Evolutionary conservation across 148 eudicot species (phyloP).

Genomic region (Camellia lanceoleosa): DNA sequence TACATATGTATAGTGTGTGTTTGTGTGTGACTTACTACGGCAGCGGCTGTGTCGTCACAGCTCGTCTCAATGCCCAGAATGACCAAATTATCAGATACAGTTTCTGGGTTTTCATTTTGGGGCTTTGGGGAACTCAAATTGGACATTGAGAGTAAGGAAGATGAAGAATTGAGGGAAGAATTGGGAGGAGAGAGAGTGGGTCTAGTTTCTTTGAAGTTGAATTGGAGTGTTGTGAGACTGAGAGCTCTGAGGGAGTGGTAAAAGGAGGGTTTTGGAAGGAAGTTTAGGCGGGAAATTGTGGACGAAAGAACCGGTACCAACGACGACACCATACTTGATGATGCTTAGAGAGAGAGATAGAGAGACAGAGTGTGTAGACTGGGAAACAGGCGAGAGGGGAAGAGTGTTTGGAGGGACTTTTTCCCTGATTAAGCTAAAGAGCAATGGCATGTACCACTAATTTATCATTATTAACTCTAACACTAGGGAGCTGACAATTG

Average conservation of each 20-base stretch:
- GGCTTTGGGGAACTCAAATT: slow-evolving; percentile 27
- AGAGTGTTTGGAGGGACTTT: no score
- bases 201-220: slow-evolving; percentile 1
- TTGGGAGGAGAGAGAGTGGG: slow-evolving; percentile 6
- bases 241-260: slow-evolving; percentile 17
- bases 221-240: slow-evolving; percentile 2
- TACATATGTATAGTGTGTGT: neutral
- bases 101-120: slow-evolving; percentile 9
- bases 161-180: slow-evolving; percentile 18
- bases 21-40: slow-evolving; percentile 54
- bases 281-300: slow-evolving; percentile 40
- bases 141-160: slow-evolving; percentile 23
- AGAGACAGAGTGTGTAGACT: neutral
- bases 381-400: no score
- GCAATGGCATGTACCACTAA: no score
- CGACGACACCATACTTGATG: slow-evolving; percentile 17
- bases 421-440: no score
- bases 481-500: no score
- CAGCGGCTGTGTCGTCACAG: slow-evolving; percentile 88
- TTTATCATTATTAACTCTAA: no score
- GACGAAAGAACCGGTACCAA: slow-evolving; percentile 25
- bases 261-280: slow-evolving; percentile 25
- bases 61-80: slow-evolving; percentile 88
- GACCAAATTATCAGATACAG: slow-evolving; percentile 39
- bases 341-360: neutral